Conservation (phyloP, 805 yeast genomes). For the Pichia cabralensis region DNA sequence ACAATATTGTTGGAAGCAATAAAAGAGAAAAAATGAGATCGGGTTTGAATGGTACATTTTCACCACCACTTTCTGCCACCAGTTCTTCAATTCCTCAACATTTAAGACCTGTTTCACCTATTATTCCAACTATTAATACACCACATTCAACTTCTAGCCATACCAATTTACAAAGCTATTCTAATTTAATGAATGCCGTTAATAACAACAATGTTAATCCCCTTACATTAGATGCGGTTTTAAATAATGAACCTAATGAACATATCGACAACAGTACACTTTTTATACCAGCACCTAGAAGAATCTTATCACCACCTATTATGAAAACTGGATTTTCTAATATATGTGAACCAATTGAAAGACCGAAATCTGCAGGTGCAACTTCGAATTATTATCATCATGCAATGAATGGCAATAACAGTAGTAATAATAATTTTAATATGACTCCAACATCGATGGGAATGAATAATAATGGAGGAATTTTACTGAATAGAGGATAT, state of each 20-base stretch:
- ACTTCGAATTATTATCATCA: constrained; percentile 7
- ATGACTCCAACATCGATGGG: too few species aligned
- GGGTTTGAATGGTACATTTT: constrained; percentile 13
- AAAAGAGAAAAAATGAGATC: too few species aligned
- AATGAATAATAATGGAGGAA: too few species aligned
- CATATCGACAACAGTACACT: too few species aligned
- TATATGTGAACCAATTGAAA: constrained; percentile 15
- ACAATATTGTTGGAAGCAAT: too few species aligned
- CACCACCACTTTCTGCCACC: constrained; percentile 17
- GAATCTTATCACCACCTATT: neutral
- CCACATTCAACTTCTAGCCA: too few species aligned
- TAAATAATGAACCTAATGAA: constrained; percentile 25
- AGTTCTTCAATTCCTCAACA: constrained; percentile 12
- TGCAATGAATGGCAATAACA: too few species aligned
- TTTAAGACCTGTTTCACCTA: constrained; percentile 25
- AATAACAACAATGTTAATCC: constrained; percentile 26
- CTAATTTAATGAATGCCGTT: too few species aligned
- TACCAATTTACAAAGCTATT: too few species aligned
- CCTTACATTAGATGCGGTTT: constrained; percentile 29
- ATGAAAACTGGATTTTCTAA: constrained; percentile 4
- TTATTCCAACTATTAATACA: constrained; percentile 23
- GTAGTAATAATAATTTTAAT: too few species aligned
- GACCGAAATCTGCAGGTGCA: constrained; percentile 42
- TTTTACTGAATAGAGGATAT: too few species aligned
- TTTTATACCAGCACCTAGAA: neutral